phyloP scores from a whole-genome alignment of 371 early-diverging fungal species.

The Mortierella sp. region DNA sequence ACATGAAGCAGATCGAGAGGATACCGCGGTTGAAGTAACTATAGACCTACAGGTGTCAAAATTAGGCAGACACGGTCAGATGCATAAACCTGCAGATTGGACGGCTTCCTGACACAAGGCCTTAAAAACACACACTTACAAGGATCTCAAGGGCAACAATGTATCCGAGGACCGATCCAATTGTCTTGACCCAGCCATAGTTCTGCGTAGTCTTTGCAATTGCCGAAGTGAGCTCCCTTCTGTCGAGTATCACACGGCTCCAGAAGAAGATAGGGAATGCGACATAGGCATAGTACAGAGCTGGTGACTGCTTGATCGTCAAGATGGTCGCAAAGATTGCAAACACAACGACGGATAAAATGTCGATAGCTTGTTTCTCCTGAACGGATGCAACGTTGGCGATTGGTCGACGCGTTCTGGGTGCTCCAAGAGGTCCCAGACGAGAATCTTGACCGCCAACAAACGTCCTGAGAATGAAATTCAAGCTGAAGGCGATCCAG shows the following conservation, averaged over 20 bases:
- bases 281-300: constrained; percentile 87
- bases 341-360: constrained; percentile 60
- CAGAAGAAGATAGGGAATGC: constrained; percentile 92
- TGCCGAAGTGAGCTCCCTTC: constrained; percentile 54
- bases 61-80: neutral
- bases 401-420: constrained; percentile 7
- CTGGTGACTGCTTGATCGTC: constrained; percentile 81
- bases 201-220: constrained; percentile 47
- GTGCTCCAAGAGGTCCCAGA: constrained; percentile 24
- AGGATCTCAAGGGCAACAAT: constrained; percentile 75
- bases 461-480: constrained; percentile 72
- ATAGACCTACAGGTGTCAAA: constrained; percentile 65
- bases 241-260: constrained; percentile 73
- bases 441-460: constrained; percentile 34
- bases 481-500: constrained; percentile 89
- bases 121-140: constrained; percentile 60
- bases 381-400: constrained; percentile 12
- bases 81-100: too few species aligned
- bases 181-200: constrained; percentile 47
- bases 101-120: neutral
- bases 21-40: constrained; percentile 83
- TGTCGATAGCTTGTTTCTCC: constrained; percentile 47
- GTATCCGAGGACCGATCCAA: constrained; percentile 58
- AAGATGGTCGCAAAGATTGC: constrained; percentile 64
- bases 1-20: constrained; percentile 66